Evolutionary conservation across 1,284 basidiomycete genomes (phyloP), one percentile per base, ranked within the genome.

Genomic region (Cryptococcus sp.): DNA sequence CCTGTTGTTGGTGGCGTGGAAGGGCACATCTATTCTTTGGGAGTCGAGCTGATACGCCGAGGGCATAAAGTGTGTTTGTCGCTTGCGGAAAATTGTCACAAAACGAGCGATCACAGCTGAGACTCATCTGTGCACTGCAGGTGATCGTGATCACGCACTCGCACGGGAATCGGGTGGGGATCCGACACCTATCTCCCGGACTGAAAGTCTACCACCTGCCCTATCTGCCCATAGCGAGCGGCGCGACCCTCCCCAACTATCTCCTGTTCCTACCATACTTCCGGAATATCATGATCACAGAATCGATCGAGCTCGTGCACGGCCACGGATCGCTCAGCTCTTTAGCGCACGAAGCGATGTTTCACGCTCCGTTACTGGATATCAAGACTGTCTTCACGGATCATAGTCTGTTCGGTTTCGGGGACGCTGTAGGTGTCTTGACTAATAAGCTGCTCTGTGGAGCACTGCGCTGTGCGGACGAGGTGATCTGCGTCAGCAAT

Each of bases 201-300:
- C 81, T 99, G 64, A 98, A 98, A 79, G 90, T 98, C 19, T 99
- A 98, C 79, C 86, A 99, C 77, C 84, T 99, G 43, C 96, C 96
- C 0, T 89, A 93, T 67, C 82, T 85, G 22, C 88, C 92, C 1
- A 88, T 98, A 59, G 89, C 90, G 0, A 91, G 91, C 2, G 88
- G 88, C 4, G 96, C 94, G 10, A 96, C 94, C 0, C 81, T 99
- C 13, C 96, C 96, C 1, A 91, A 97, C 71, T 98, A 93, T 78
- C 87, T 99, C 73, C 88, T 89, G 5, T 91, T 92, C 62, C 81
- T 97, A 3, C 95, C 95, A 0, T 91, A 94, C 72, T 82, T 98
- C 38, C 87, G 96, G 46, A 88, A 87, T 4, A 96, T 99, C 66
- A 80, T 96, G 20, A 76, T 96, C 1, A 85, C 93, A 3, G 96